phyloP scores from a whole-genome alignment of 2,329 filamentous ascomycete genomes.

The Alternaria postmessia region DNA sequence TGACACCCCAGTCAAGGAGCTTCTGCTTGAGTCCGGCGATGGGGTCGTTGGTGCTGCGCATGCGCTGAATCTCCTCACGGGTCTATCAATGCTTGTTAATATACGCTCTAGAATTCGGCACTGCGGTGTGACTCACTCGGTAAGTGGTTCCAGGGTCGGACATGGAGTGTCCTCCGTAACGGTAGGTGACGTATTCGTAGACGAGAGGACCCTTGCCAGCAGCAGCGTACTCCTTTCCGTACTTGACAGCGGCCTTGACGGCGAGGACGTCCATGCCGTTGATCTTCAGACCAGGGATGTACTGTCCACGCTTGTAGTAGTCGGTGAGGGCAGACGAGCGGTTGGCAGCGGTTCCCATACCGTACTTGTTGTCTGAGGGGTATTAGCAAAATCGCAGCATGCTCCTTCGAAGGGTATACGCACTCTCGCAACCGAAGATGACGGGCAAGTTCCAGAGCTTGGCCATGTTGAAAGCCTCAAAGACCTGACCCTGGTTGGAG shows the following conservation, averaged over 20 bases:
- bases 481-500: slow-evolving; percentile 98
- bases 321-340: slow-evolving; percentile 95
- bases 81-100: slow-evolving; percentile 59
- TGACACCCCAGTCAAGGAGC: slow-evolving; percentile 93
- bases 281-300: slow-evolving; percentile 98
- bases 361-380: slow-evolving; percentile 96
- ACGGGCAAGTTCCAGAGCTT: slow-evolving; percentile 98
- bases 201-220: slow-evolving; percentile 91
- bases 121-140: slow-evolving; percentile 60
- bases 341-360: slow-evolving; percentile 96
- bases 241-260: slow-evolving; percentile 93
- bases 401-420: slow-evolving; percentile 51
- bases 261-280: slow-evolving; percentile 99
- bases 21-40: slow-evolving; percentile 98
- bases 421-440: slow-evolving; percentile 98
- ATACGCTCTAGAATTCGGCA: background rate
- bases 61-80: slow-evolving; percentile 98
- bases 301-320: slow-evolving; percentile 99
- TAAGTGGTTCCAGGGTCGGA: slow-evolving; percentile 99
- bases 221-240: slow-evolving; percentile 87
- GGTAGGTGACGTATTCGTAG: slow-evolving; percentile 98
- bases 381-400: slow-evolving; percentile 25
- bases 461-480: slow-evolving; percentile 99
- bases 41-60: slow-evolving; percentile 98
- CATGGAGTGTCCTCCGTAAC: slow-evolving; percentile 99